Evolutionary conservation across 2,329 filamentous ascomycete genomes (phyloP).

Genomic region (Sporothrix euskadiensis): DNA sequence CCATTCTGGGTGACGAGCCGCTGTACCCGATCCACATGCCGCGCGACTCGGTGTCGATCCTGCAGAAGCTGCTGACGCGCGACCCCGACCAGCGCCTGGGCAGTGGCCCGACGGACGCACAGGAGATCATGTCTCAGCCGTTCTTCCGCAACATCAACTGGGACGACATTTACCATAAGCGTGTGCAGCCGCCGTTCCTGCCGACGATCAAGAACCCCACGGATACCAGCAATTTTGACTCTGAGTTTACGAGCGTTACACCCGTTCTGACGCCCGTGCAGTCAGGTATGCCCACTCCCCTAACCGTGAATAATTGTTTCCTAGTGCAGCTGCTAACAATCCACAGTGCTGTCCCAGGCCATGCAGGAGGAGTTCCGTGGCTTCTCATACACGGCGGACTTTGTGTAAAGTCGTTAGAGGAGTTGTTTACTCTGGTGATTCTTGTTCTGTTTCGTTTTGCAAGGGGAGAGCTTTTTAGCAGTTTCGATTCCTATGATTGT

Average conservation of each 20-base stretch:
- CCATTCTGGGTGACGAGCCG: conserved; percentile 94
- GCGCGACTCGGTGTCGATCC: conserved; percentile 91
- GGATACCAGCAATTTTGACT: conserved; percentile 99
- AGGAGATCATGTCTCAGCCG: conserved; percentile 98
- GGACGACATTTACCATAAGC: conserved; percentile 98
- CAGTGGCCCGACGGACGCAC: conserved; percentile 92
- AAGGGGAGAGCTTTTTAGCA: not conserved
- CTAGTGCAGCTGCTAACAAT: conserved; percentile 45
- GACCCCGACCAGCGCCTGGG: conserved; percentile 92
- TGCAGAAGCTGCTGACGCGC: conserved; percentile 94
- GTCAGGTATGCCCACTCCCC: conserved; percentile 64
- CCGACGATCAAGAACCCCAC: conserved; percentile 88
- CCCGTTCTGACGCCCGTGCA: conserved; percentile 96
- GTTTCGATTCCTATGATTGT: not conserved
- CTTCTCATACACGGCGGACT: conserved; percentile 95
- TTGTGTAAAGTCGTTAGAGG: conserved; percentile 56
- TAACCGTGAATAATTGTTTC: conserved; percentile 41
- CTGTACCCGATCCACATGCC: conserved; percentile 99
- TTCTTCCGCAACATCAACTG: conserved; percentile 98
- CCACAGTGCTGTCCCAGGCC: conserved; percentile 84
- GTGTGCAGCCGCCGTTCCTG: conserved; percentile 82
- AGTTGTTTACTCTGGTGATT: not conserved
- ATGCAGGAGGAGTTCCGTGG: conserved; percentile 99
- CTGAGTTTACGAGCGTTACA: conserved; percentile 97
- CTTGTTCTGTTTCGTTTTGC: not conserved